Percentiles rank a stretch among this genome's conserved stretches.
Evolutionary conservation across 352 stramenopile species (phyloP).

Genomic region (Phytophthora melonis): DNA sequence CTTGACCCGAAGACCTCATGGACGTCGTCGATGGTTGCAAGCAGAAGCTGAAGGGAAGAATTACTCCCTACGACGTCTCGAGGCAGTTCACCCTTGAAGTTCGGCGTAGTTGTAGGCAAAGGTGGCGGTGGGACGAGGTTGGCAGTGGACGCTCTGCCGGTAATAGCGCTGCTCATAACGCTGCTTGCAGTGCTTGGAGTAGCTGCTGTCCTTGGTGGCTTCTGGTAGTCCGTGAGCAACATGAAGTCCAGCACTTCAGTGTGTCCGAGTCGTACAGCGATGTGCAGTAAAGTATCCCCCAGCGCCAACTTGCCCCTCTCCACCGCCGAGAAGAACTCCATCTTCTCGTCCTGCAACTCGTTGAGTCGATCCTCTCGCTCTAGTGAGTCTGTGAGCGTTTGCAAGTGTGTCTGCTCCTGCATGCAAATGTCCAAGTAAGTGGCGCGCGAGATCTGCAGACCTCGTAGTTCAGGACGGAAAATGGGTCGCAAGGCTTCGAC

Average conservation of each 20-base stretch:
- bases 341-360: slow-evolving; percentile 75
- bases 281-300: slow-evolving; percentile 78
- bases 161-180: slow-evolving; percentile 4
- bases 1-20: slow-evolving; percentile 71
- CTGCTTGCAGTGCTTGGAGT: slow-evolving; percentile 16
- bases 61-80: slow-evolving; percentile 51
- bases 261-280: slow-evolving; percentile 67
- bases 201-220: slow-evolving; percentile 9
- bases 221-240: slow-evolving; percentile 61
- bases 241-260: slow-evolving; percentile 69
- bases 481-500: slow-evolving; percentile 47
- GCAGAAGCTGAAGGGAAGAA: slow-evolving; percentile 52
- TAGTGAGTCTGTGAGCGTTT: slow-evolving; percentile 67
- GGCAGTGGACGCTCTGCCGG: not conserved
- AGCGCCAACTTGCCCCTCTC: slow-evolving; percentile 66
- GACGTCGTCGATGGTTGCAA: slow-evolving; percentile 64
- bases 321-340: slow-evolving; percentile 77
- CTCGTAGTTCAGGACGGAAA: slow-evolving; percentile 57
- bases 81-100: slow-evolving; percentile 72
- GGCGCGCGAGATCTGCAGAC: slow-evolving; percentile 76
- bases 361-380: slow-evolving; percentile 58
- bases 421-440: slow-evolving; percentile 83
- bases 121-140: slow-evolving; percentile 10
- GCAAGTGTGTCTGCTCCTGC: slow-evolving; percentile 62
- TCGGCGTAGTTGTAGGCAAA: slow-evolving; percentile 56